Conservation (phyloP, 768 basidiomycete species). For the Tylopilus plumbeoviolaceoides region DNA sequence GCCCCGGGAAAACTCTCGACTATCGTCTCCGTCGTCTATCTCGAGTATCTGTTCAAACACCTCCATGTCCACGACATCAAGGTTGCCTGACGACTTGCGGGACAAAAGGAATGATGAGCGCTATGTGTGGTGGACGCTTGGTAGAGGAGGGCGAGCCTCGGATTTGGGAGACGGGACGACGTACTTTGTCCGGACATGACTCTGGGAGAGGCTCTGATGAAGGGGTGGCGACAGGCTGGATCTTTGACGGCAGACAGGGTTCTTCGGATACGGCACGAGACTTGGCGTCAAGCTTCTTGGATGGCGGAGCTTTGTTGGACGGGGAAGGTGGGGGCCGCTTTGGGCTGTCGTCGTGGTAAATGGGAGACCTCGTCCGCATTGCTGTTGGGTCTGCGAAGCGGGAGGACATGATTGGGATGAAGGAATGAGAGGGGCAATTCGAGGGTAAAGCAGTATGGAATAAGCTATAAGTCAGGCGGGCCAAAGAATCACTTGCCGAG, state of each 20-base stretch:
- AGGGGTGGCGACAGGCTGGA: neutral
- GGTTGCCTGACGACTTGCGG: constrained; percentile 10
- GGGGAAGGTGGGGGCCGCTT: constrained; percentile 32
- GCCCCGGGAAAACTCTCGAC: constrained; percentile 66
- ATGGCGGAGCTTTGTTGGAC: constrained; percentile 28
- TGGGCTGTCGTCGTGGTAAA: constrained; percentile 24
- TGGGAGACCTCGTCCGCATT: constrained; percentile 29
- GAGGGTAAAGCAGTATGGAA: constrained; percentile 19
- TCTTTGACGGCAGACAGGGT: constrained; percentile 9
- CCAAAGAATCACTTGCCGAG: constrained; percentile 20
- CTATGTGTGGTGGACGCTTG: neutral
- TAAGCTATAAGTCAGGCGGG: constrained; percentile 26
- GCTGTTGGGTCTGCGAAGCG: constrained; percentile 26
- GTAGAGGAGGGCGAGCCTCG: constrained; percentile 1
- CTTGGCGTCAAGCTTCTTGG: constrained; percentile 31
- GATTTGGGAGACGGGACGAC: constrained; percentile 3
- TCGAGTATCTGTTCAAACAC: constrained; percentile 86
- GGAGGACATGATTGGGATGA: constrained; percentile 23
- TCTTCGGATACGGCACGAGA: constrained; percentile 31
- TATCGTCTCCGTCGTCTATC: constrained; percentile 78
- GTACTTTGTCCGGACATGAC: constrained; percentile 28
- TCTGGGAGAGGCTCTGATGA: constrained; percentile 15
- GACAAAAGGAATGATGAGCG: constrained; percentile 6
- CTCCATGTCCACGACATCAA: constrained; percentile 67
- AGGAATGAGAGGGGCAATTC: neutral